phyloP scores from a whole-genome alignment of 768 basidiomycete genomes.

The Mrakia frigida region DNA sequence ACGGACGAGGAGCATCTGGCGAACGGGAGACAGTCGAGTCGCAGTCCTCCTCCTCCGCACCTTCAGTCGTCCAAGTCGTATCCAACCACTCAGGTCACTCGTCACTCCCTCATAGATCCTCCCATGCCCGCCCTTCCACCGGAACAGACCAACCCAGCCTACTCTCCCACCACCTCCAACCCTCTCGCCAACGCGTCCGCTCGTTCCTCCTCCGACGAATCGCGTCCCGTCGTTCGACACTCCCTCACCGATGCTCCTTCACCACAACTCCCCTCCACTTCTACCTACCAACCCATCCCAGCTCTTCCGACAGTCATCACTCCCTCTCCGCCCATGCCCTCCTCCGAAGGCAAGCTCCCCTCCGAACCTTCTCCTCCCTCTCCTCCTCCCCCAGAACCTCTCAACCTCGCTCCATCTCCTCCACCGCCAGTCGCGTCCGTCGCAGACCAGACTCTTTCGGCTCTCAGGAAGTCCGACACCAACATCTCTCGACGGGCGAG shows the following conservation, averaged over 20 bases:
- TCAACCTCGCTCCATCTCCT: not conserved
- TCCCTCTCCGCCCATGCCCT: conserved; percentile 25
- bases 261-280: conserved; percentile 10
- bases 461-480: conserved; percentile 71
- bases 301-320: conserved; percentile 22
- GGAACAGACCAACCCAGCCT: not conserved
- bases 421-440: conserved; percentile 35
- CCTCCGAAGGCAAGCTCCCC: not conserved
- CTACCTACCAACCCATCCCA: conserved; percentile 14
- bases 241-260: conserved; percentile 23
- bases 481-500: conserved; percentile 84
- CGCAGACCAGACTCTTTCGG: conserved; percentile 70
- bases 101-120: conserved; percentile 15
- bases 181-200: not conserved
- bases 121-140: not conserved
- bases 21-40: not conserved
- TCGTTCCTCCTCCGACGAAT: not conserved
- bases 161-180: not conserved
- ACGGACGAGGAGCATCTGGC: conserved; percentile 8
- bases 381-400: not conserved
- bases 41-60: not conserved
- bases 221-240: conserved; percentile 21
- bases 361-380: not conserved
- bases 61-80: not conserved
- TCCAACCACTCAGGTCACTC: not conserved